phyloP scores from a whole-genome alignment of 2,329 filamentous ascomycete genomes.

The Diplodia scrobiculata region DNA sequence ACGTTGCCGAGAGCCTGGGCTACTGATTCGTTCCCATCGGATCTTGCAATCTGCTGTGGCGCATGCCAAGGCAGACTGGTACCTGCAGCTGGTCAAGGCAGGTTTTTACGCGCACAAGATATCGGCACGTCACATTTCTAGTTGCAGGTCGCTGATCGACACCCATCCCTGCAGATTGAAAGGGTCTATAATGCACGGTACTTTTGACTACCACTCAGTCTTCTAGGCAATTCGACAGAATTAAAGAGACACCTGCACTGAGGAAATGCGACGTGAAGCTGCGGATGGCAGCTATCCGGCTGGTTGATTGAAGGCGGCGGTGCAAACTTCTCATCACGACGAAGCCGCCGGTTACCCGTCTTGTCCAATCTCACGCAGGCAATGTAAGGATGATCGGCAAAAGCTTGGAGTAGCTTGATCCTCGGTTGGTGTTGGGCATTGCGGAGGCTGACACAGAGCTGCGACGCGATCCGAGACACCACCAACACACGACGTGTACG shows the following conservation, averaged over 20 bases:
- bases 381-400: conserved; percentile 1
- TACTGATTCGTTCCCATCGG: background rate
- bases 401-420: conserved; percentile 21
- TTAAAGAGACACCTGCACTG: background rate
- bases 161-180: no score
- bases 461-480: conserved; percentile 27
- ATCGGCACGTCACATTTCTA: background rate
- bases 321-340: background rate
- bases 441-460: conserved; percentile 26
- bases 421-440: conserved; percentile 4
- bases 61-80: background rate
- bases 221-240: background rate
- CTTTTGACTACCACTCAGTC: background rate
- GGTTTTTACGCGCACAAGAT: background rate
- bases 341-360: background rate
- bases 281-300: background rate
- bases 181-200: background rate
- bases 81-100: background rate
- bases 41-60: background rate
- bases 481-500: conserved; percentile 23
- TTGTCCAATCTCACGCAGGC: background rate
- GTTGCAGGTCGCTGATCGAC: background rate
- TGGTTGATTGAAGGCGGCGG: background rate
- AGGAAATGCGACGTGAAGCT: background rate
- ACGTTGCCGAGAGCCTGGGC: background rate